phyloP scores from a whole-genome alignment of 306 rosid genomes.

The Fragaria iinumae region DNA sequence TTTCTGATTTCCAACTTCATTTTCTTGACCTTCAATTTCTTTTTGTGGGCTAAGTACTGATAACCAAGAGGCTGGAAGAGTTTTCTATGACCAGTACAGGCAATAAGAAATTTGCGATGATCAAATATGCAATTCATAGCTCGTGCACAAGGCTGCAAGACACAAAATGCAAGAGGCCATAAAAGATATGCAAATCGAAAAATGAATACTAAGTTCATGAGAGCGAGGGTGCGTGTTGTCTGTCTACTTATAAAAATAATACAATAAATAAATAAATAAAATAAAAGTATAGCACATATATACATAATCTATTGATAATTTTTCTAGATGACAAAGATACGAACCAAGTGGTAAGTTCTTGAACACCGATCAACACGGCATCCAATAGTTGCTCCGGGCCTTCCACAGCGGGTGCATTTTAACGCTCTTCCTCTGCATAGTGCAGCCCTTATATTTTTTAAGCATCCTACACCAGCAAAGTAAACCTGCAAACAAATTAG shows the following conservation, averaged over 20 bases:
- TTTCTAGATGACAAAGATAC: constrained; percentile 30
- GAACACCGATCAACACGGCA: constrained; percentile 99
- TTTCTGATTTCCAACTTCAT: constrained; percentile 83
- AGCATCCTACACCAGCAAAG: constrained; percentile 97
- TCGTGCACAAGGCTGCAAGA: constrained; percentile 94
- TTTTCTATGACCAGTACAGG: constrained; percentile 93
- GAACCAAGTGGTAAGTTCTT: constrained; percentile 93
- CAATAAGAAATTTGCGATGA: constrained; percentile 97
- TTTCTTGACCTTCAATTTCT: constrained; percentile 81
- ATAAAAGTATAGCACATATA: background rate
- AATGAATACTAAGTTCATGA: background rate
- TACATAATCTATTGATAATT: constrained; percentile 19
- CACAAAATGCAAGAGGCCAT: constrained; percentile 15
- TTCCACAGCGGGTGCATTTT: constrained; percentile 93
- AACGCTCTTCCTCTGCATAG: constrained; percentile 93
- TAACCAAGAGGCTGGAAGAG: constrained; percentile 80
- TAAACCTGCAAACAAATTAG: constrained; percentile 71
- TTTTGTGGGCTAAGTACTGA: constrained; percentile 60
- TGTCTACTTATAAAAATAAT: background rate
- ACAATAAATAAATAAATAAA: background rate
- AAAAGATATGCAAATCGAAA: background rate
- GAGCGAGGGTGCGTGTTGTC: background rate
- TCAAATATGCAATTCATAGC: constrained; percentile 92
- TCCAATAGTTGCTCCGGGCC: constrained; percentile 96
- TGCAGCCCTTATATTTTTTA: constrained; percentile 94